These are phyloP conservation scores for Phytophthora tubulina DNA, from an alignment of 352 stramenopile species.

Conservation along the genomic window DNA sequence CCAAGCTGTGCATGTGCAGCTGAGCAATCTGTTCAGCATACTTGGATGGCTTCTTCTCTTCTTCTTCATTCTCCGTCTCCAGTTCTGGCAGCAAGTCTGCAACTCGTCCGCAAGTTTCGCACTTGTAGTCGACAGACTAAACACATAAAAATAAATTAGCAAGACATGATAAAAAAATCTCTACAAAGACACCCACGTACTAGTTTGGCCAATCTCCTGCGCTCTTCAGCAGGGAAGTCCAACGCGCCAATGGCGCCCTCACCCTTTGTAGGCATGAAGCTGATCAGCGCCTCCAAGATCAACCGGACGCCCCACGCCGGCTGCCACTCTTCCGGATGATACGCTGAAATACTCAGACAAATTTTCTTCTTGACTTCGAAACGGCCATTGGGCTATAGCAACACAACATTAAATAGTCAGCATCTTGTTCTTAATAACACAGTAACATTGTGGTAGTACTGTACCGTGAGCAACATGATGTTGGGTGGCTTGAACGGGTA, in stretches of 20 bases:
- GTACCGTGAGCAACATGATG: slow-evolving; percentile 97
- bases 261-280: slow-evolving; percentile 95
- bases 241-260: slow-evolving; percentile 87
- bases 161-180: slow-evolving; percentile 1
- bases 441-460: neutral
- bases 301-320: slow-evolving; percentile 95
- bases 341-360: slow-evolving; percentile 97
- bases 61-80: slow-evolving; percentile 26
- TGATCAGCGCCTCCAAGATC: slow-evolving; percentile 98
- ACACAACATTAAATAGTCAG: slow-evolving; percentile 5
- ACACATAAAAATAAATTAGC: slow-evolving; percentile 3
- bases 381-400: slow-evolving; percentile 91
- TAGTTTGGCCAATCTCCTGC: slow-evolving; percentile 69
- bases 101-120: slow-evolving; percentile 75
- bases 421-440: neutral
- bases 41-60: slow-evolving; percentile 62
- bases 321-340: slow-evolving; percentile 98
- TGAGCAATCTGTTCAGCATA: slow-evolving; percentile 86
- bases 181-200: slow-evolving; percentile 33
- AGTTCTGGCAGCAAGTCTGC: slow-evolving; percentile 76
- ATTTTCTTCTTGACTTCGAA: slow-evolving; percentile 99
- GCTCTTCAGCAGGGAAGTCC: slow-evolving; percentile 77
- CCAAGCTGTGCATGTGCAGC: slow-evolving; percentile 81
- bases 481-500: slow-evolving; percentile 98
- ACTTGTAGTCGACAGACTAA: slow-evolving; percentile 82